Conservation (phyloP, 2,329 filamentous ascomycete species). For the Penicillium palitans region DNA sequence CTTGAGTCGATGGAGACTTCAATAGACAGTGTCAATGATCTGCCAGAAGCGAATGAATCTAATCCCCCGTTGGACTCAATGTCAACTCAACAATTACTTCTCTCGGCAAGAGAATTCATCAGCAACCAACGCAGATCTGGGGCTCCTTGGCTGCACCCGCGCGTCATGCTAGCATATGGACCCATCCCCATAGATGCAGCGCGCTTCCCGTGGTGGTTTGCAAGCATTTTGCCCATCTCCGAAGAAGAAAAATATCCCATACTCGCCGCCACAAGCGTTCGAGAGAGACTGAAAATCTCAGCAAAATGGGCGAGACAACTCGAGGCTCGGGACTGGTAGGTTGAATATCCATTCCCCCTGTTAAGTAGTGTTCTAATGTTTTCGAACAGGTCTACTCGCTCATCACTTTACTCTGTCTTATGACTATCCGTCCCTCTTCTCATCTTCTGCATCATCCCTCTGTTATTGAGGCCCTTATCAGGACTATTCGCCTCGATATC, state of each 20-base stretch:
- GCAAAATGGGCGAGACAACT: slow-evolving; percentile 75
- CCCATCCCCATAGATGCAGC: slow-evolving; percentile 74
- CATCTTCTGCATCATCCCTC: slow-evolving; percentile 33
- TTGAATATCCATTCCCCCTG: slow-evolving; percentile 4
- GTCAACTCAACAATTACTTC: slow-evolving; percentile 70
- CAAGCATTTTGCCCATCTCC: slow-evolving; percentile 73
- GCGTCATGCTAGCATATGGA: slow-evolving; percentile 73
- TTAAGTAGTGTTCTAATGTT: slow-evolving; percentile 14
- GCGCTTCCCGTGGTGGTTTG: slow-evolving; percentile 87
- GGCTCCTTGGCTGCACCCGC: slow-evolving; percentile 71
- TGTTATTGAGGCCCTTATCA: slow-evolving; percentile 28
- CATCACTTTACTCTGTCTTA: slow-evolving; percentile 42
- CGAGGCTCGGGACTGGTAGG: slow-evolving; percentile 71
- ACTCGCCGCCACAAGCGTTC: slow-evolving; percentile 70
- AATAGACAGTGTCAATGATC: slow-evolving; percentile 15
- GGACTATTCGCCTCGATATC: slow-evolving; percentile 25
- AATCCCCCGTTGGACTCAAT: slow-evolving; percentile 48
- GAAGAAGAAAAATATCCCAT: slow-evolving; percentile 79
- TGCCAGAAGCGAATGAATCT: slow-evolving; percentile 21
- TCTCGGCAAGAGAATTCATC: slow-evolving; percentile 67
- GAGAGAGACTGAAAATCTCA: slow-evolving; percentile 79
- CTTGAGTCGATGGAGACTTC: slow-evolving; percentile 69
- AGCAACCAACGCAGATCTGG: slow-evolving; percentile 66
- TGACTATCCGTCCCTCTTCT: slow-evolving; percentile 47
- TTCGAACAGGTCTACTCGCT: slow-evolving; percentile 31